Conservation (phyloP, 129 eudicot species). For the Flaveria brownii region DNA sequence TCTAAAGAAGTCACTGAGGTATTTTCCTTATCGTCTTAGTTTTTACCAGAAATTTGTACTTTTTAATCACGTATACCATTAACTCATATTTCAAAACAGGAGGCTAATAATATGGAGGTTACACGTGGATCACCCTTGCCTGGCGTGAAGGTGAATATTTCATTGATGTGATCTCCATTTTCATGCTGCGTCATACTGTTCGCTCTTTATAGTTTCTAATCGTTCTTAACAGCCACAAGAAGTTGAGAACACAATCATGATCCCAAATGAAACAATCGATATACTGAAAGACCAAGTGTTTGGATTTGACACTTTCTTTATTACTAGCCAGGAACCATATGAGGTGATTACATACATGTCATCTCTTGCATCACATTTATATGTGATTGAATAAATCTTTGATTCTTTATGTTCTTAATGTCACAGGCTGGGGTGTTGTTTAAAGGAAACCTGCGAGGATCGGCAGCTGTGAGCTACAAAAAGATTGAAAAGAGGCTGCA, state of each 20-base stretch:
- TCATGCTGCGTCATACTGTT: not conserved
- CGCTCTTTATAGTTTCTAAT: constrained; percentile 14
- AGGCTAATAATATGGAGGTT: constrained; percentile 51
- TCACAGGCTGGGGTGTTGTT: constrained; percentile 86
- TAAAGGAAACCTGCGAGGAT: constrained; percentile 90
- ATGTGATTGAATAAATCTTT: not conserved
- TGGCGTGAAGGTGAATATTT: constrained; percentile 87
- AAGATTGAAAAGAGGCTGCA: constrained; percentile 77
- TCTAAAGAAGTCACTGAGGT: constrained; percentile 48
- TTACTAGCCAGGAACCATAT: constrained; percentile 96
- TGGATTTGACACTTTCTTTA: constrained; percentile 95
- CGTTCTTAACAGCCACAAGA: constrained; percentile 55
- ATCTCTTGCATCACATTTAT: not conserved
- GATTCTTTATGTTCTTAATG: not conserved
- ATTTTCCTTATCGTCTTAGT: constrained; percentile 11
- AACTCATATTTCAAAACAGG: constrained; percentile 43
- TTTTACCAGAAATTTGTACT: not conserved
- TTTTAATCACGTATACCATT: not conserved
- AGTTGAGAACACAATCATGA: constrained; percentile 61
- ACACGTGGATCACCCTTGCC: constrained; percentile 96
- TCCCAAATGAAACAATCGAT: constrained; percentile 88
- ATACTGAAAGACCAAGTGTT: constrained; percentile 83
- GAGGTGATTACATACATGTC: constrained; percentile 58
- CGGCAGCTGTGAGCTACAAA: constrained; percentile 70
- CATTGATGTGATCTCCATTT: not conserved